Evolutionary conservation across 1,284 basidiomycete genomes (phyloP).

Genomic region (Leccinum angustisporum): DNA sequence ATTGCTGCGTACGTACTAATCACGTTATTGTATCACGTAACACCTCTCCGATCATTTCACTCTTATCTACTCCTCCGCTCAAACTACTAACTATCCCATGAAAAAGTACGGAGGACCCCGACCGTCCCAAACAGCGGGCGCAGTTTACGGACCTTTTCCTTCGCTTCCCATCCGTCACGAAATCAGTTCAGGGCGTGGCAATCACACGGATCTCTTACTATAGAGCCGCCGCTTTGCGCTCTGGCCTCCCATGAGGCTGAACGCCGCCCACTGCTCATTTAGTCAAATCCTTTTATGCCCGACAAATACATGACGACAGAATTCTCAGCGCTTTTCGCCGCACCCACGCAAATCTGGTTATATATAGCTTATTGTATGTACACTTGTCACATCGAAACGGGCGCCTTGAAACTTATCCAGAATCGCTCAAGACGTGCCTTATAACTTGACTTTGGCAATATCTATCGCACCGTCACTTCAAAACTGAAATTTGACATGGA

Average conservation of each 20-base stretch:
- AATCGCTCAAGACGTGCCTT: background rate
- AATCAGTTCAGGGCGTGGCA: constrained; percentile 1
- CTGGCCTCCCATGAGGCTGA: background rate
- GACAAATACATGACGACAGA: background rate
- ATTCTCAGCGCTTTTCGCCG: constrained; percentile 2
- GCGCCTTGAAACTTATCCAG: background rate
- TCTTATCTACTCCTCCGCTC: constrained; percentile 20
- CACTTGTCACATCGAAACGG: background rate
- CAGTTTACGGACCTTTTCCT: constrained; percentile 9
- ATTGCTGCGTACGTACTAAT: constrained; percentile 32
- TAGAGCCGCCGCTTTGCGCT: background rate
- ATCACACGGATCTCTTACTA: background rate
- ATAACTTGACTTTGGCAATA: background rate
- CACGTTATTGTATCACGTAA: constrained; percentile 34
- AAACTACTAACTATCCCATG: constrained; percentile 5
- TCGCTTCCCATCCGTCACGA: constrained; percentile 13
- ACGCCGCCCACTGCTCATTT: background rate
- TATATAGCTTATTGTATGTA: background rate
- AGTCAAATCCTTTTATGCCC: background rate
- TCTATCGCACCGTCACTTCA: constrained; percentile 5
- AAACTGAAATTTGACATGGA: background rate
- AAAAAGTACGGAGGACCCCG: background rate
- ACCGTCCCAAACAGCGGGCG: constrained; percentile 4
- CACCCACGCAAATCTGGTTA: background rate
- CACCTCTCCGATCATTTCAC: constrained; percentile 26